Conservation (phyloP, 495 filamentous ascomycete species). For the Penicillium malachiteum region DNA sequence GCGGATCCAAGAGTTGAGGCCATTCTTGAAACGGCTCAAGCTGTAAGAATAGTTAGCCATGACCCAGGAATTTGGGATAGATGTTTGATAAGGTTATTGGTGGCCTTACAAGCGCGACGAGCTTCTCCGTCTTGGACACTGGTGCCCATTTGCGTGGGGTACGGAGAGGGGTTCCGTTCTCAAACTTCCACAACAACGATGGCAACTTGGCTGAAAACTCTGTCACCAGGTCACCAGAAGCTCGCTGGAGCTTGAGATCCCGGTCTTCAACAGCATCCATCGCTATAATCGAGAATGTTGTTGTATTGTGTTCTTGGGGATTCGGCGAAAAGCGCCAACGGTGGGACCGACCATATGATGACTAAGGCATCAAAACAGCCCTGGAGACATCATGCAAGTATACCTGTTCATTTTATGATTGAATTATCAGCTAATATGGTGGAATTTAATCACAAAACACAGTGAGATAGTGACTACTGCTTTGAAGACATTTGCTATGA, state of each 20-base stretch:
- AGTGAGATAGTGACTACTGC: too few species aligned
- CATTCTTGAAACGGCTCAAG: slow-evolving; percentile 94
- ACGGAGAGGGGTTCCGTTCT: slow-evolving; percentile 24
- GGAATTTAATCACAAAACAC: too few species aligned
- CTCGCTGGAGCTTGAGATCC: slow-evolving; percentile 72
- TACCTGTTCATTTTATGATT: too few species aligned
- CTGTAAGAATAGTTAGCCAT: slow-evolving; percentile 36
- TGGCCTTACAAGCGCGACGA: slow-evolving; percentile 42
- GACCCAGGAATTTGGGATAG: neutral
- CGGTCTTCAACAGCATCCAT: slow-evolving; percentile 58
- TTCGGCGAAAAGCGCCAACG: slow-evolving; percentile 27
- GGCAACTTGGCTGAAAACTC: slow-evolving; percentile 59
- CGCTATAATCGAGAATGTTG: slow-evolving; percentile 4
- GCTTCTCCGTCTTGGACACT: slow-evolving; percentile 40
- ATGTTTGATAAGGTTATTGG: neutral
- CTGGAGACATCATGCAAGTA: too few species aligned
- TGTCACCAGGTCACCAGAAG: slow-evolving; percentile 63
- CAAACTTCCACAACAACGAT: slow-evolving; percentile 48
- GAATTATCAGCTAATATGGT: too few species aligned
- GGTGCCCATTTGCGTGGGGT: slow-evolving; percentile 43
- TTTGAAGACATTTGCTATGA: too few species aligned
- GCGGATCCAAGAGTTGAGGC: slow-evolving; percentile 90
- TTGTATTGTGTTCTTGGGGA: slow-evolving; percentile 4
- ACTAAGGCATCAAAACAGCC: neutral
- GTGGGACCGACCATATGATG: slow-evolving; percentile 26